Conservation (phyloP, 805 yeast genomes). For the Candida broadrunensis region DNA sequence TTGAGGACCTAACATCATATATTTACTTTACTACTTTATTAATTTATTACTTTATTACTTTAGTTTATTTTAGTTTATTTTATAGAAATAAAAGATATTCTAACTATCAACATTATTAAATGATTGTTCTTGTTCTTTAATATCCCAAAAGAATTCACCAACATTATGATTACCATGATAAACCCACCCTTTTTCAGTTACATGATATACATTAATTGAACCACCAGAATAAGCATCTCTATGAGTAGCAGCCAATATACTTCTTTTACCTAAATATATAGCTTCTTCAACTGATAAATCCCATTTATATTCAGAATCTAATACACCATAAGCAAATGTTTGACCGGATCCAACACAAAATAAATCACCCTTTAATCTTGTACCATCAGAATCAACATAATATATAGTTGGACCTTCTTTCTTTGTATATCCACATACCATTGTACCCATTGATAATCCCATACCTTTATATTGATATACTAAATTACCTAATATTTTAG, state of each 20-base stretch:
- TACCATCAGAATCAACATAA: constrained; percentile 96
- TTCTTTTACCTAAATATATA: constrained; percentile 87
- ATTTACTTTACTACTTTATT: background rate
- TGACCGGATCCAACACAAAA: constrained; percentile 99
- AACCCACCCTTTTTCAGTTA: constrained; percentile 90
- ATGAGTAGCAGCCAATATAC: constrained; percentile 95
- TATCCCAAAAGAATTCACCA: constrained; percentile 87
- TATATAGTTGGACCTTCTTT: constrained; percentile 94
- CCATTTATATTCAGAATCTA: constrained; percentile 91
- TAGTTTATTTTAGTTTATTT: too few species aligned
- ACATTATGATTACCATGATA: constrained; percentile 95
- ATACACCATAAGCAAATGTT: constrained; percentile 97
- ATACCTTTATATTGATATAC: constrained; percentile 94
- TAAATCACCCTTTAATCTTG: constrained; percentile 88
- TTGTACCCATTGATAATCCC: constrained; percentile 99
- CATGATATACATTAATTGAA: constrained; percentile 88
- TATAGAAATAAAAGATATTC: too few species aligned
- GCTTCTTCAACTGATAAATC: constrained; percentile 93
- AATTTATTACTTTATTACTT: background rate
- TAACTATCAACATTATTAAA: constrained; percentile 74
- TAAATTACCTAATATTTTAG: constrained; percentile 85
- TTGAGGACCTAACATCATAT: background rate
- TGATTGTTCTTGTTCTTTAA: constrained; percentile 82
- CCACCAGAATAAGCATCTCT: constrained; percentile 99
- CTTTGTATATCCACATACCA: constrained; percentile 96